Evolutionary conservation across 371 early-diverging fungal genomes (phyloP).

Genomic region (Syncephalis fuscata): DNA sequence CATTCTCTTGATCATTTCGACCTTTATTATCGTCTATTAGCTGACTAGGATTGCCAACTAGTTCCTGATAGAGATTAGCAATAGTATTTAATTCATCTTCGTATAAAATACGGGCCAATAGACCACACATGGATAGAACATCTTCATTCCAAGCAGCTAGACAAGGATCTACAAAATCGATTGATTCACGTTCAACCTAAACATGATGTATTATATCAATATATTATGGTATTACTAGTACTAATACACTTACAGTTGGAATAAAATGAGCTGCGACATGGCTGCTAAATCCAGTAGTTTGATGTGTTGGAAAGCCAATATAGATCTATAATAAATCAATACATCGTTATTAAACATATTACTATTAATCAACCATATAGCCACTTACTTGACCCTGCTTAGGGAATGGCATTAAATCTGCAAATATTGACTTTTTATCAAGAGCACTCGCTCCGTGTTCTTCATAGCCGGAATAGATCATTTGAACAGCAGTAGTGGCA

Average conservation of each 20-base stretch:
- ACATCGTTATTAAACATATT: no score
- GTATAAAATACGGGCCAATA: conserved; percentile 56
- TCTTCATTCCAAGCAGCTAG: conserved; percentile 76
- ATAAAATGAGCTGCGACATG: conserved; percentile 77
- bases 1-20: conserved; percentile 4
- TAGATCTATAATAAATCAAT: conserved; percentile 23
- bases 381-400: conserved; percentile 44
- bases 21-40: conserved; percentile 7
- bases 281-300: conserved; percentile 75
- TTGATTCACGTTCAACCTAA: conserved; percentile 61
- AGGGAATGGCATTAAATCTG: conserved; percentile 49
- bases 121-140: conserved; percentile 50
- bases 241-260: conserved; percentile 46
- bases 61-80: conserved; percentile 24
- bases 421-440: conserved; percentile 30
- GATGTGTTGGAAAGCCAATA: conserved; percentile 83
- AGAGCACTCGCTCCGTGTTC: conserved; percentile 38
- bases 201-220: background rate
- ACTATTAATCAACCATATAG: no score
- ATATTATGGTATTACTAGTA: background rate
- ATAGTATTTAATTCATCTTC: conserved; percentile 45
- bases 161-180: conserved; percentile 81
- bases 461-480: conserved; percentile 54
- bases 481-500: conserved; percentile 43
- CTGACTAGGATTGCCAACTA: conserved; percentile 18